Evolutionary conservation across 331 rosid species (phyloP).

Genomic region (Pyrus hybrid): DNA sequence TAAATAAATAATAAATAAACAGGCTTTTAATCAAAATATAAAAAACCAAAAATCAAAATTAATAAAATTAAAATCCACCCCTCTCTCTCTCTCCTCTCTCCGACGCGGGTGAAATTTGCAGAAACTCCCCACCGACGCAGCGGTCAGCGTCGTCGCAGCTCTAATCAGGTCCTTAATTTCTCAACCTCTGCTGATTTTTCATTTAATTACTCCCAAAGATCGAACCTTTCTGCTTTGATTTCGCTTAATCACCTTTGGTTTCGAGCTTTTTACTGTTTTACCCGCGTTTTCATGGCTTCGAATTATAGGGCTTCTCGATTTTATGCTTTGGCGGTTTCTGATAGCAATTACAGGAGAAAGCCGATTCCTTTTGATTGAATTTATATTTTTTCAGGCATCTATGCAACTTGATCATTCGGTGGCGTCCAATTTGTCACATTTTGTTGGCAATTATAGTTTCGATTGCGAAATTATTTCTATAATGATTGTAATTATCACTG

Average conservation of each 20-base stretch:
- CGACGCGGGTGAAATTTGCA: constrained; percentile 31
- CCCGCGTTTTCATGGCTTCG: background rate
- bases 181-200: background rate
- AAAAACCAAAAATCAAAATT: background rate
- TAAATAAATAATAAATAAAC: background rate
- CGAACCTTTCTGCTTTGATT: background rate
- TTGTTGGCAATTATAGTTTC: background rate
- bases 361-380: background rate
- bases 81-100: constrained; percentile 3
- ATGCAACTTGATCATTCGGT: background rate
- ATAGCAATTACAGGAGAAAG: background rate
- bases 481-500: background rate
- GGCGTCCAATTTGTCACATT: background rate
- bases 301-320: background rate
- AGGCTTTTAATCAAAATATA: background rate
- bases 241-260: background rate
- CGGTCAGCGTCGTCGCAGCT: constrained; percentile 34
- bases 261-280: background rate
- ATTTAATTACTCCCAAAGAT: background rate
- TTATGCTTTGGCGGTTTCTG: background rate
- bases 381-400: background rate
- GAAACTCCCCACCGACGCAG: constrained; percentile 34
- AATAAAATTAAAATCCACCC: background rate
- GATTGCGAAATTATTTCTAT: background rate
- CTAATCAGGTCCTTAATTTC: constrained; percentile 49